Evolutionary conservation across 192 early-diverging fungal genomes (phyloP), one percentile per base, ranked within the genome.

Genomic region (Linnemannia hyalina): DNA sequence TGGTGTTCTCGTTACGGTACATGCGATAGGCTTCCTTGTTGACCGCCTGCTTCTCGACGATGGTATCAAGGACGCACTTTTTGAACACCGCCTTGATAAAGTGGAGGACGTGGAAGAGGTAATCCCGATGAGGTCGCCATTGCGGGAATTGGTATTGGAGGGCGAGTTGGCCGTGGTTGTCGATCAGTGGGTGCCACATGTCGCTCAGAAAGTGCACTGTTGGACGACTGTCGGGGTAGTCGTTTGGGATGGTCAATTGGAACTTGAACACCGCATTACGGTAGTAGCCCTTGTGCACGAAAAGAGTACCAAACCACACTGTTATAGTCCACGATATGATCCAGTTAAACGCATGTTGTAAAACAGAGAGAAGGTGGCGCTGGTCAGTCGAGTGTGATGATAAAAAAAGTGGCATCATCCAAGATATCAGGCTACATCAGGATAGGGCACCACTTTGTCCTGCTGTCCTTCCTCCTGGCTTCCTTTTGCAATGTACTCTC

Each of bases 241-340:
- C 91, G 60, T 88, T 88, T 29, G 96, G 96, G 63, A 97, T 97
- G 29, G 91, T 82, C 60, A 97, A 88, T 82, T 93, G 85, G 90
- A 98, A 98, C 78, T 97, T 95, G 85, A 98, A 96, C 9, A 98
- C 96, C 0, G 94, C 97, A 68, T 95, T 94, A 42, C 93, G 93
- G 89, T 97, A 98, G 88, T 94, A 98, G 42, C 97, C 97, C 44
- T 96, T 94, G 87, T 97, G 96, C 44, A 98, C 89, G 87, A 98
- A 97, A 42, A 98, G 87, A 9, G 94, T 93, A 1, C 96, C 97
- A 80, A 95, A 92, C 97, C 97, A 98, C 70, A 92, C 96, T 93
- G 44, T 70, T 70, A 15, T 70, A 82, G 85, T 65, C 11, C 60
- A 29, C 3, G 29, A 65, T 65, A 16, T 88, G 88, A 32, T 88